Base-by-base conservation (phyloP, 2,329 filamentous ascomycete genomes). In the Phaeosphaeriaceae sp. region DNA sequence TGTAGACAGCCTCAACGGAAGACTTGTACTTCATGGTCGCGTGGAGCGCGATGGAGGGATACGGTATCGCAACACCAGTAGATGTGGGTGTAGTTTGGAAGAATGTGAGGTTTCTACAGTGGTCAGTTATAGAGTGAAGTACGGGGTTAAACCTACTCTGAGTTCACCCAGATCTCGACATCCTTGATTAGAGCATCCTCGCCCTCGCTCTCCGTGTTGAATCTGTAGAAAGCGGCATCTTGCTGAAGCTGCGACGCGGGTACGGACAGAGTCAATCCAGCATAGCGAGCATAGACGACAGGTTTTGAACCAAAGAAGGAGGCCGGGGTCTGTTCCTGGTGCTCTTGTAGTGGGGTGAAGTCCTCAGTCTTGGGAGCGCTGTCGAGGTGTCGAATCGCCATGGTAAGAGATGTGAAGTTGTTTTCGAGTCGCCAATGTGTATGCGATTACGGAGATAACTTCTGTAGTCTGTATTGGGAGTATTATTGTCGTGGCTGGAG, bases 1-100 rank as follows among this genome's bases (percentile, higher is more conserved):
- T 75, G 60, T 73, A 75, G 17, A 78, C 71, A 3, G 72, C 74
- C 53, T 75, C 70, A 54, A 71, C 40, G 7, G 63, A 64, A 22
- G 68, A 66, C 48, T 74, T 68, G 69, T 85, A 80, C 55, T 87
- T 85, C 76, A 91, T 89, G 67, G 90, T 86, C 0, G 90, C 91
- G 73, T 93, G 91, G 17, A 93, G 87, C 21, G 88, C 88, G 73
- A 94, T 91, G 60, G 86, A 81, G 2, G 88, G 90, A 76, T 93
- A 94, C 0, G 89, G 87, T 63, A 93, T 90, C 42, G 86, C 83
- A 46, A 92, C 78, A 61, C 91, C 91, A 19, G 79, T 83, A 36
- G 82, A 80, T 13, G 82, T 83, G 3, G 83, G 75, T 13, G 80
- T 48, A 19, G 51, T 76, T 64, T 88, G 89, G 80, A 88, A 93